Percentiles rank a stretch among this genome's conserved stretches.
phyloP scores from a whole-genome alignment of 257 asterid genomes.

The Coffea canephora region DNA sequence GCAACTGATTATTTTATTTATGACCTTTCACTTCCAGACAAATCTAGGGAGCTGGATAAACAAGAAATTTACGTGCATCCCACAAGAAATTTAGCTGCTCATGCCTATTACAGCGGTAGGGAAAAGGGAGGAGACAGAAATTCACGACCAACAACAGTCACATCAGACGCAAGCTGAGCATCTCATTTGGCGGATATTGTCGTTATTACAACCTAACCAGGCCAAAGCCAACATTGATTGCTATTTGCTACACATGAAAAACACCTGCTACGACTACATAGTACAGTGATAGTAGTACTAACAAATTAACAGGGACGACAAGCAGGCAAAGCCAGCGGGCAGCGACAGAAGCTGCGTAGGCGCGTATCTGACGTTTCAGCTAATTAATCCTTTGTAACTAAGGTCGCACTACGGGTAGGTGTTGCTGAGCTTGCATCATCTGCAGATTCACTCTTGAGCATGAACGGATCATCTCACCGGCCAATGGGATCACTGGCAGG shows the following conservation, averaged over 20 bases:
- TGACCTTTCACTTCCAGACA: background rate
- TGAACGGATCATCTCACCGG: slow-evolving; percentile 68
- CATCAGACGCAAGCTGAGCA: background rate
- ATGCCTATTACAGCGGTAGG: too few relatives aligned
- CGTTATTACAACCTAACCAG: slow-evolving; percentile 2
- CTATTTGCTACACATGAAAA: background rate
- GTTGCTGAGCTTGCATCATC: slow-evolving; percentile 52
- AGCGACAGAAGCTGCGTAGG: background rate
- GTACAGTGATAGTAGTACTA: too few relatives aligned
- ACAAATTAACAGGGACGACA: background rate
- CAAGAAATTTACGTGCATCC: background rate
- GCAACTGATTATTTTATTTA: background rate
- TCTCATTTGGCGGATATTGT: slow-evolving; percentile 3
- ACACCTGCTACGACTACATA: background rate
- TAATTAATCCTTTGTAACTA: background rate
- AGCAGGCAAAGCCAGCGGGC: background rate
- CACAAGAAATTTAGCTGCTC: too few relatives aligned
- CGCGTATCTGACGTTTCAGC: background rate
- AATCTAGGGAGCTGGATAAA: background rate
- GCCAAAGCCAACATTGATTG: background rate
- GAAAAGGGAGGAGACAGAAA: background rate
- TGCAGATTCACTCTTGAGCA: slow-evolving; percentile 67
- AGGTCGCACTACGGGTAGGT: slow-evolving; percentile 46
- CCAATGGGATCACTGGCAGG: slow-evolving; percentile 70
- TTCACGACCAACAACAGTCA: background rate